Evolutionary conservation across 805 yeast species (phyloP).

Genomic region (Wickerhamia fluorescens): DNA sequence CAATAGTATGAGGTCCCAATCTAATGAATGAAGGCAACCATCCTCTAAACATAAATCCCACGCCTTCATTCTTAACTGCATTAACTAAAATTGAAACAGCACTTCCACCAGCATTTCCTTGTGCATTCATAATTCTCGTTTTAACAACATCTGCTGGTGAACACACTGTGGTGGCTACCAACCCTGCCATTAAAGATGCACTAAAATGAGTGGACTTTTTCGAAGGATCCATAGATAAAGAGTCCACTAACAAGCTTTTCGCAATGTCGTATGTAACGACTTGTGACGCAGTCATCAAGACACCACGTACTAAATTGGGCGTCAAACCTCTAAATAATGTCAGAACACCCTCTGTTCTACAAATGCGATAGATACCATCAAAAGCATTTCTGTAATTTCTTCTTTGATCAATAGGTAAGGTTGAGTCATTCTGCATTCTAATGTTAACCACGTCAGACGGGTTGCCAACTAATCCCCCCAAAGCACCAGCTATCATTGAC

Average conservation of each 20-base stretch:
- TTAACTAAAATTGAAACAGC: constrained; percentile 44
- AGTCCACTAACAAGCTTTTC: constrained; percentile 50
- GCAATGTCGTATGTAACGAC: constrained; percentile 82
- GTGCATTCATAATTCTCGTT: constrained; percentile 77
- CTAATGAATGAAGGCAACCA: constrained; percentile 87
- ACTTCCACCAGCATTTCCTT: constrained; percentile 34
- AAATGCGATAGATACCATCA: constrained; percentile 62
- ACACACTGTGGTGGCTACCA: constrained; percentile 86
- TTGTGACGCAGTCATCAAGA: constrained; percentile 85
- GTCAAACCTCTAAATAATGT: constrained; percentile 66
- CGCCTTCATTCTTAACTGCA: constrained; percentile 66
- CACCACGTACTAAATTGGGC: constrained; percentile 76
- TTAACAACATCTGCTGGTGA: constrained; percentile 91
- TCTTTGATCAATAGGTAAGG: constrained; percentile 56
- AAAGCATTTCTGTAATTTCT: constrained; percentile 73
- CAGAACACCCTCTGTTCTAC: constrained; percentile 49
- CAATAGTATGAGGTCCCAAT: constrained; percentile 75
- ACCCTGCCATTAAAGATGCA: constrained; percentile 75
- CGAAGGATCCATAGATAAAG: constrained; percentile 46
- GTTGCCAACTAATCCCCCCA: constrained; percentile 82
- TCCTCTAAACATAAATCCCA: constrained; percentile 78
- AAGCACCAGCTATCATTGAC: constrained; percentile 80
- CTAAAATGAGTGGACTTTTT: constrained; percentile 67
- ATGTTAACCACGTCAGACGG: constrained; percentile 85
- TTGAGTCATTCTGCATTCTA: constrained; percentile 84